These are phyloP conservation scores for Candida sithepensis DNA, from an alignment of 805 yeast genomes.

Conservation along the genomic window DNA sequence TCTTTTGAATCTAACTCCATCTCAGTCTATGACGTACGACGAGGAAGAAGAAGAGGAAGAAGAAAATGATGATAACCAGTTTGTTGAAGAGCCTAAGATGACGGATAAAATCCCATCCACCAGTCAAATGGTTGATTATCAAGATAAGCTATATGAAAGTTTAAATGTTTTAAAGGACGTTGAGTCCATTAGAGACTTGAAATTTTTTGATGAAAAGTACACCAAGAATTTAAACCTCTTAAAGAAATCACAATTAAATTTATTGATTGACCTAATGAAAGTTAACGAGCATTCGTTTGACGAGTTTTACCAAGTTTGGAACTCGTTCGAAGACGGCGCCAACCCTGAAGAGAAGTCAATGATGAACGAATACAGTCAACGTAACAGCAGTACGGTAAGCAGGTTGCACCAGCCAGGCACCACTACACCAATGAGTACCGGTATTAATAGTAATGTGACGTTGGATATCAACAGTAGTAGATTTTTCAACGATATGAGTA, in stretches of 20 bases:
- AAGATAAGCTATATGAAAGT: slow-evolving; percentile 83
- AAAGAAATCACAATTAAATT: slow-evolving; percentile 51
- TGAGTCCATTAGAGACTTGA: slow-evolving; percentile 47
- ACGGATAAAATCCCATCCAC: slow-evolving; percentile 52
- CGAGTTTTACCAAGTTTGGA: slow-evolving; percentile 30
- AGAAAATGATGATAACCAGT: slow-evolving; percentile 7
- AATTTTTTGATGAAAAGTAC: slow-evolving; percentile 52
- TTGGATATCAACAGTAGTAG: slow-evolving; percentile 34
- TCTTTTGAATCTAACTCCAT: neutral
- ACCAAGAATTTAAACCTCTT: slow-evolving; percentile 47
- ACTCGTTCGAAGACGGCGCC: slow-evolving; percentile 11
- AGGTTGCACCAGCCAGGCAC: neutral
- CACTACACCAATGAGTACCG: neutral
- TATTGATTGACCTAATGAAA: slow-evolving; percentile 39
- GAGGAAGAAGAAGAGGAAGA: slow-evolving; percentile 4
- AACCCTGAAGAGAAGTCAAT: neutral
- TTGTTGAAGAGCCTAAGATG: slow-evolving; percentile 26
- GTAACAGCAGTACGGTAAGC: neutral
- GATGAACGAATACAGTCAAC: neutral
- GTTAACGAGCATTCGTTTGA: slow-evolving; percentile 27
- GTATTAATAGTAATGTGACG: neutral
- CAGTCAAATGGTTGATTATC: slow-evolving; percentile 58
- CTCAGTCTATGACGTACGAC: neutral
- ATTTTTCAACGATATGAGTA: slow-evolving; percentile 49
- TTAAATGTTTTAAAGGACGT: slow-evolving; percentile 84